phyloP scores from a whole-genome alignment of 1,284 basidiomycete genomes.

The Boletus coffeatus region DNA sequence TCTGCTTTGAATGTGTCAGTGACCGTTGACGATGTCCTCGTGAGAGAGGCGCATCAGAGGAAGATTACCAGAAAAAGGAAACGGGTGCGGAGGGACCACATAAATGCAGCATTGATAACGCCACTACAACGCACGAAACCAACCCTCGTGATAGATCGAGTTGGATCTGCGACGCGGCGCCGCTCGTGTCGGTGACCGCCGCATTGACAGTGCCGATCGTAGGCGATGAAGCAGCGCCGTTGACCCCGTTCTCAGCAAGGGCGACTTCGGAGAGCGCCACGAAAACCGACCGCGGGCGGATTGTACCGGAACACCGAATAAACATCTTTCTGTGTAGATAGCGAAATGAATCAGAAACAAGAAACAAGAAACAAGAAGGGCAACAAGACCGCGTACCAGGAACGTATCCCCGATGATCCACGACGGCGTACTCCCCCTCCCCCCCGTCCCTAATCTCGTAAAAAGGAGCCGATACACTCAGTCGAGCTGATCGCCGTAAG shows the following conservation, averaged over 20 bases:
- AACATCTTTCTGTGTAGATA: constrained; percentile 42
- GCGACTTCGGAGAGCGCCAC: constrained; percentile 36
- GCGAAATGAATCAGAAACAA: neutral
- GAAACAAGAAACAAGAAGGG: neutral
- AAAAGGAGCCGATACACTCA: constrained; percentile 42
- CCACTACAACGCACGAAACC: neutral
- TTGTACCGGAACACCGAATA: constrained; percentile 49
- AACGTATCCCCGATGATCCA: constrained; percentile 55
- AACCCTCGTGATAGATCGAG: neutral
- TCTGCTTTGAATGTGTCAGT: constrained; percentile 1
- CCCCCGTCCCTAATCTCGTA: constrained; percentile 34
- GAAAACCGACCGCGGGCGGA: constrained; percentile 47
- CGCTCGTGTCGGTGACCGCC: constrained; percentile 13
- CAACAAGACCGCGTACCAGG: constrained; percentile 26
- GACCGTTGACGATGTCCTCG: neutral
- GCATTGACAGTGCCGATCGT: constrained; percentile 31
- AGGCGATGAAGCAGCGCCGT: constrained; percentile 26
- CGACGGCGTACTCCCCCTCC: constrained; percentile 20
- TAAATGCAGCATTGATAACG: neutral
- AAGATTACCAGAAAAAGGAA: neutral
- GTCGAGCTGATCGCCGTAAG: constrained; percentile 32
- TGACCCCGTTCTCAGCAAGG: constrained; percentile 27
- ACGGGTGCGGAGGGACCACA: neutral
- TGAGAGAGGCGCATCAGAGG: neutral
- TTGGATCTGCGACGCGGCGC: neutral